Conservation (phyloP, 805 yeast genomes). For the Phaffomyces opuntiae region DNA sequence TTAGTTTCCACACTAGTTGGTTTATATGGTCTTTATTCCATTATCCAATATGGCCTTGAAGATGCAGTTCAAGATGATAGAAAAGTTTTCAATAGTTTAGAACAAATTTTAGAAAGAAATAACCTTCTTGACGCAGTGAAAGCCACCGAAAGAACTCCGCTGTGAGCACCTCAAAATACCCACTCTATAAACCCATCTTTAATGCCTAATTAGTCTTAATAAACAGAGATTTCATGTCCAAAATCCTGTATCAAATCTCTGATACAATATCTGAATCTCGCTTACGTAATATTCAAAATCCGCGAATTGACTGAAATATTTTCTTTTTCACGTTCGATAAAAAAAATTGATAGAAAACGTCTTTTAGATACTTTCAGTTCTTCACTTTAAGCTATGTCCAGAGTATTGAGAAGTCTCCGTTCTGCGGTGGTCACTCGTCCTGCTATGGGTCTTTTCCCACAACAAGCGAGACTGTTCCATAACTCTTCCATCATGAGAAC, state of each 20-base stretch:
- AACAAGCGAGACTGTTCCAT: constrained; percentile 27
- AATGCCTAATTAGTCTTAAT: too few species aligned
- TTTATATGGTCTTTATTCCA: constrained; percentile 51
- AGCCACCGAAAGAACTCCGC: constrained; percentile 15
- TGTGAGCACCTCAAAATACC: constrained; percentile 2
- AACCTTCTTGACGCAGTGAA: constrained; percentile 11
- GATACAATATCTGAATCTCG: background rate
- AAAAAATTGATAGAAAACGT: background rate
- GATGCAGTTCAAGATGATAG: constrained; percentile 49
- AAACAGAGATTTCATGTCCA: background rate
- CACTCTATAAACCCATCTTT: background rate
- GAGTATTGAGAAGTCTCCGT: constrained; percentile 9
- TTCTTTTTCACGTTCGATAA: background rate
- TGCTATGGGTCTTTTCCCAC: background rate
- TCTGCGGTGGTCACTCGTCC: background rate
- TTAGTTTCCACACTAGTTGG: constrained; percentile 47
- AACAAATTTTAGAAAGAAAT: constrained; percentile 25
- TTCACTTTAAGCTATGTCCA: constrained; percentile 9
- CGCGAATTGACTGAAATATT: background rate
- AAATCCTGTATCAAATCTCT: background rate
- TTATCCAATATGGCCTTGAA: constrained; percentile 58
- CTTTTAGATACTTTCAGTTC: background rate
- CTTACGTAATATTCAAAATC: background rate
- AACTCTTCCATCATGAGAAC: constrained; percentile 26
- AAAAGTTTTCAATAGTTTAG: constrained; percentile 32